Evolutionary conservation across 371 early-diverging fungal species (phyloP), one percentile per base, ranked within the genome.

Genomic region (Basidiobolus meristosporus): DNA sequence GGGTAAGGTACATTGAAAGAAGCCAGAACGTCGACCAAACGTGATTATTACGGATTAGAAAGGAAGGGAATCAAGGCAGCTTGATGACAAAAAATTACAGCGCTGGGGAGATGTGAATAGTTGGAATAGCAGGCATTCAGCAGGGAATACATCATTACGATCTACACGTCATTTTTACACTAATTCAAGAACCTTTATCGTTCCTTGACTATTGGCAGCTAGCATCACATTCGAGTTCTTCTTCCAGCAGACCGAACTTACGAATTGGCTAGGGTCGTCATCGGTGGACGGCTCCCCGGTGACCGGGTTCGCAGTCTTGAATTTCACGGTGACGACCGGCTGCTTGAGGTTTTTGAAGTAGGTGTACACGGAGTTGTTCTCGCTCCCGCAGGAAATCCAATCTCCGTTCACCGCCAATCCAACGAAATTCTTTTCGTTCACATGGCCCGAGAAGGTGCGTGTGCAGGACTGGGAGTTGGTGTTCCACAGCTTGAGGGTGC

Each of bases 391-490:
- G 0, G 84, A 60, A 45, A 93, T 79, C 77, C 85, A 87, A 43
- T 87, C 81, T 3, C 69, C 68, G 10, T 76, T 73, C 7, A 74
- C 60, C 17, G 70, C 65, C 33, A 90, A 54, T 1, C 93, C 93
- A 6, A 90, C 93, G 79, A 93, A 93, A 61, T 90, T 89, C 63
- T 84, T 88, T 46, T 87, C 90, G 49, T 93, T 93, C 18, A 58
- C 44, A 51, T 93, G 93, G 4, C 91, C 91, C 4, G 59, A 49
- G 48, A 62, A 93, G 2, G 82, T 76, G 21, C 82, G 55, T 7
- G 62, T 52, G 34, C 77, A 78, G 19, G 60, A 53, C 33, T 52
- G 53, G 15, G 63, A 48, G 15, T 49, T 49, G 18, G 73, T 49
- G 40, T 68, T 63, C 93, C 93, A 92, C 21, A 81, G 61, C 46